phyloP scores from a whole-genome alignment of 2,329 filamentous ascomycete species.

The Acrocalymma vagum region DNA sequence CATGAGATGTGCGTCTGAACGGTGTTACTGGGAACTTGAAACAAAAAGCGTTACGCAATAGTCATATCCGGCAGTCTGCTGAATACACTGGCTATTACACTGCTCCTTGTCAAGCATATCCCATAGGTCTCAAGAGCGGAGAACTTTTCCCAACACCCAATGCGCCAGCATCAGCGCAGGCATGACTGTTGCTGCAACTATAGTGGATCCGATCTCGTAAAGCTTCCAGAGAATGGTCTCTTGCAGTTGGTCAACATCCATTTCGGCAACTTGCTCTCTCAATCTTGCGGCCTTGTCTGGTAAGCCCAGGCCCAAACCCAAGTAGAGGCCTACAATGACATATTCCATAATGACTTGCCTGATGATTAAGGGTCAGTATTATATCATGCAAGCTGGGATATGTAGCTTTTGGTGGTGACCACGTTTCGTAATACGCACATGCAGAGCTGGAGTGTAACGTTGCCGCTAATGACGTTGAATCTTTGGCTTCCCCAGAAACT shows the following conservation, averaged over 20 bases:
- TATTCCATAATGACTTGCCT: conserved; percentile 49
- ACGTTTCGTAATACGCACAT: conserved; percentile 33
- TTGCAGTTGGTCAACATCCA: conserved; percentile 38
- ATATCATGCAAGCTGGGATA: background rate
- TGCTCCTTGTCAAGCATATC: too few relatives aligned
- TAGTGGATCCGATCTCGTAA: conserved; percentile 33
- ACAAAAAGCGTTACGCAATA: too few relatives aligned
- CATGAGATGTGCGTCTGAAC: too few relatives aligned
- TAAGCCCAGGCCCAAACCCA: conserved; percentile 39
- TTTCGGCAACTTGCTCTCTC: conserved; percentile 30
- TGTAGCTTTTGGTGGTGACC: background rate
- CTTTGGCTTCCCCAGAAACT: conserved; percentile 27
- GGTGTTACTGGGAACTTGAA: too few relatives aligned
- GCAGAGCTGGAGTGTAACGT: conserved; percentile 43
- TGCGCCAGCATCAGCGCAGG: conserved; percentile 41
- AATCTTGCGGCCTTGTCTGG: conserved; percentile 40
- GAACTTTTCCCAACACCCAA: conserved; percentile 41
- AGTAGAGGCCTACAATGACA: conserved; percentile 41
- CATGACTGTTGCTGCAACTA: conserved; percentile 41
- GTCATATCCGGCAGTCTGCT: too few relatives aligned
- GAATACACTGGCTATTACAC: too few relatives aligned
- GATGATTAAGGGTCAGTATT: conserved; percentile 1
- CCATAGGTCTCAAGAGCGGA: conserved; percentile 32
- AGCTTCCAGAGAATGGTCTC: conserved; percentile 43
- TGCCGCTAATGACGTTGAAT: conserved; percentile 47